Evolutionary conservation across 2,329 filamentous ascomycete genomes (phyloP).

Genomic region (Orbilia brochopaga): DNA sequence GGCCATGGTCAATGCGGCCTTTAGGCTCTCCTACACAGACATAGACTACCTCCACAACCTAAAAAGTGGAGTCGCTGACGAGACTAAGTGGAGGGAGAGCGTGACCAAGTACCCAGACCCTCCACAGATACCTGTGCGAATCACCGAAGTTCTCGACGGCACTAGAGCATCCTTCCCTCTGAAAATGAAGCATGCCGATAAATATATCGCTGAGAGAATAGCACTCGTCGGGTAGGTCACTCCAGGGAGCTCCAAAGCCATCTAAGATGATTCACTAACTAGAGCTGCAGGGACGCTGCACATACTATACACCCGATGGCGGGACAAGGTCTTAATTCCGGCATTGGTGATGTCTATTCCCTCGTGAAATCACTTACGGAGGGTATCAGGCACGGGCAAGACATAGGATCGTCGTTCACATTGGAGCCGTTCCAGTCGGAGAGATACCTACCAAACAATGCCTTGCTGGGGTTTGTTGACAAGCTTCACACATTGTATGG

Average conservation of each 20-base stretch:
- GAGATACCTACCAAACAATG: conserved; percentile 80
- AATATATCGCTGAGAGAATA: conserved; percentile 87
- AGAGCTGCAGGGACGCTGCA: conserved; percentile 73
- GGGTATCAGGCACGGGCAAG: conserved; percentile 81
- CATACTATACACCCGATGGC: conserved; percentile 94
- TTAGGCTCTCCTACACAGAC: conserved; percentile 79
- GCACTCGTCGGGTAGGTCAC: conserved; percentile 77
- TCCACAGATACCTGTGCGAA: conserved; percentile 68
- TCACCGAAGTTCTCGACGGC: conserved; percentile 75
- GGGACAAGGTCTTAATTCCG: conserved; percentile 92
- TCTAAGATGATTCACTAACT: background rate
- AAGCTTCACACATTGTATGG: conserved; percentile 92
- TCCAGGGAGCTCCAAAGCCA: background rate
- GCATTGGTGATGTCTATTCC: conserved; percentile 84
- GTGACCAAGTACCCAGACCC: conserved; percentile 63
- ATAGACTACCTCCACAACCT: conserved; percentile 79
- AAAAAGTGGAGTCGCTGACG: conserved; percentile 68
- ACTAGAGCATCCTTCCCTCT: conserved; percentile 89
- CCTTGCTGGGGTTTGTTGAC: conserved; percentile 79
- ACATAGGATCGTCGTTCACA: conserved; percentile 73
- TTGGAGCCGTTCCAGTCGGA: conserved; percentile 82
- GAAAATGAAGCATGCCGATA: conserved; percentile 88
- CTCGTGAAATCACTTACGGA: conserved; percentile 76
- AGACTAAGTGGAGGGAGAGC: conserved; percentile 77
- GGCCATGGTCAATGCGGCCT: conserved; percentile 90